Conservation (phyloP, 1,284 basidiomycete genomes). For the Leucoagaricus sp. region DNA sequence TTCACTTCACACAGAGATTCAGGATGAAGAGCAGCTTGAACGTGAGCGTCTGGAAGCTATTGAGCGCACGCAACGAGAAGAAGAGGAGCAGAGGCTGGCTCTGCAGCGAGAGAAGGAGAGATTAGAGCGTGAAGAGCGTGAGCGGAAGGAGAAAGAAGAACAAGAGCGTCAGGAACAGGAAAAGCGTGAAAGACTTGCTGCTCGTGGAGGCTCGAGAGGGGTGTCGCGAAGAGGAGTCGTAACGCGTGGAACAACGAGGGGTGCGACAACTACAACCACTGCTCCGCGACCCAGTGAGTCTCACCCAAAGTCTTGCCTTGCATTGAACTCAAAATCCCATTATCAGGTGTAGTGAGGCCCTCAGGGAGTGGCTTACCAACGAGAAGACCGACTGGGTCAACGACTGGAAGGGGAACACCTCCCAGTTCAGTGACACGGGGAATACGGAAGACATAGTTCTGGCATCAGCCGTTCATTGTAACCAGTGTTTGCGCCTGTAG, state of each 20-base stretch:
- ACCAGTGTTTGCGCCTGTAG: not conserved
- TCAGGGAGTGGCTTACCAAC: slow-evolving; percentile 3
- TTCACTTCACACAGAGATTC: slow-evolving; percentile 9
- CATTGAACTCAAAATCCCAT: not conserved
- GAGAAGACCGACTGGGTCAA: slow-evolving; percentile 5
- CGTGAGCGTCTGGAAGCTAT: slow-evolving; percentile 48
- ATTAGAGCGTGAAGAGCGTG: slow-evolving; percentile 49
- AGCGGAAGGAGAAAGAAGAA: slow-evolving; percentile 49
- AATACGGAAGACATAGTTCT: slow-evolving; percentile 1
- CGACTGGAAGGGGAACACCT: slow-evolving; percentile 5
- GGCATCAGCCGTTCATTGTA: not conserved
- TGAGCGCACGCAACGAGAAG: slow-evolving; percentile 49
- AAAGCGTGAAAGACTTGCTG: slow-evolving; percentile 34
- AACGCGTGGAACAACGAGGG: slow-evolving; percentile 36
- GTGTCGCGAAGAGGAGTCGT: slow-evolving; percentile 57
- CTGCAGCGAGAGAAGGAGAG: slow-evolving; percentile 53
- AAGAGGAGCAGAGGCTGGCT: slow-evolving; percentile 46
- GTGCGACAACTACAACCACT: slow-evolving; percentile 29
- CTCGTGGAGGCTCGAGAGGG: slow-evolving; percentile 51
- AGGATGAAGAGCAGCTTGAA: slow-evolving; percentile 63
- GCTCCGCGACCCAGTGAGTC: slow-evolving; percentile 29
- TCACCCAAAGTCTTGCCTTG: not conserved
- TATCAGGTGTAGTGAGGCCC: not conserved
- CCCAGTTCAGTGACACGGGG: not conserved
- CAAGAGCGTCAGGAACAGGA: slow-evolving; percentile 45